phyloP scores from a whole-genome alignment of 1,139 yeast genomes.

The Kodamaea sp. region DNA sequence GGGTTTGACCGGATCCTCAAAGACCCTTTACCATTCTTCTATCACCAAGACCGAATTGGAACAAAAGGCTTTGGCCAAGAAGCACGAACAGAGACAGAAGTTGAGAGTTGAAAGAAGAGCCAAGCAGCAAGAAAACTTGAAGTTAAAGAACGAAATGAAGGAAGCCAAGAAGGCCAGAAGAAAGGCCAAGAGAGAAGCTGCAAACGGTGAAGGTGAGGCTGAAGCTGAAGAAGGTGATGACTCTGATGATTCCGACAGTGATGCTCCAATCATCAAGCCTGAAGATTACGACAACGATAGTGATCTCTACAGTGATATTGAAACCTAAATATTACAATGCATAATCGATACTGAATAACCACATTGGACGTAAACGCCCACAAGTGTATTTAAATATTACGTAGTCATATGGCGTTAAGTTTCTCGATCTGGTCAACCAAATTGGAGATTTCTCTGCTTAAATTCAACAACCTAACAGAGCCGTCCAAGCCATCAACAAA shows the following conservation, averaged over 20 bases:
- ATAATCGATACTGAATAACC: no score
- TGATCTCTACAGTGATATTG: slow-evolving; percentile 46
- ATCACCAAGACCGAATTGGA: slow-evolving; percentile 66
- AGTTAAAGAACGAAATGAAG: slow-evolving; percentile 72
- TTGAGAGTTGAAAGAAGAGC: slow-evolving; percentile 72
- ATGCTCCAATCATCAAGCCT: slow-evolving; percentile 39
- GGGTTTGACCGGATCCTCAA: slow-evolving; percentile 73
- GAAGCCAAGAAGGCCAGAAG: slow-evolving; percentile 74
- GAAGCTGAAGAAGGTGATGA: slow-evolving; percentile 18
- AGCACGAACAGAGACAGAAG: slow-evolving; percentile 62
- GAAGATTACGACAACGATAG: slow-evolving; percentile 52
- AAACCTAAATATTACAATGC: no score
- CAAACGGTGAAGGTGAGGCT: slow-evolving; percentile 23
- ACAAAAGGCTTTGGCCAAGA: slow-evolving; percentile 60
- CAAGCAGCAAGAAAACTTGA: slow-evolving; percentile 77
- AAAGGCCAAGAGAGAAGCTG: slow-evolving; percentile 52
- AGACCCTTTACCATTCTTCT: slow-evolving; percentile 78
- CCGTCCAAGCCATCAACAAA: slow-evolving; percentile 33
- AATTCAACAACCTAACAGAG: slow-evolving; percentile 29
- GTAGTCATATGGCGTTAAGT: no score
- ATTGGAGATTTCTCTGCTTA: slow-evolving; percentile 22
- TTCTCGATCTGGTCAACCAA: slow-evolving; percentile 9
- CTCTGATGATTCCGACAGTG: slow-evolving; percentile 24
- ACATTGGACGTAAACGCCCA: no score
- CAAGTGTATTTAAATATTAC: no score